Percentiles rank a stretch among this genome's conserved stretches.
Evolutionary conservation across 768 basidiomycete genomes (phyloP).

Genomic region (Boletus fagicola): DNA sequence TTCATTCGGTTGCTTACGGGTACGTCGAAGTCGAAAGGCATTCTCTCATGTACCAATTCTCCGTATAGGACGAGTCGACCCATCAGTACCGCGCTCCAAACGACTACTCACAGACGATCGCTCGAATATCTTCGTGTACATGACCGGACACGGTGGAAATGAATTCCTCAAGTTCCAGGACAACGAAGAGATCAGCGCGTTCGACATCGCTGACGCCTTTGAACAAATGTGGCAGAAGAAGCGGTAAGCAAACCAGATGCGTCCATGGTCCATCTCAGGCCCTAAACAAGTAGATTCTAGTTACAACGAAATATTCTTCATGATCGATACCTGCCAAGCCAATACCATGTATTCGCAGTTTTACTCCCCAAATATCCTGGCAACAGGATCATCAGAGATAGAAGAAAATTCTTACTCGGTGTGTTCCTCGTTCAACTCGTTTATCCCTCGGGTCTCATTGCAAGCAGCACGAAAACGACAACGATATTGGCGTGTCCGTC

Average conservation of each 20-base stretch:
- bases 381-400: slow-evolving; percentile 81
- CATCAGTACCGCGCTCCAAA: slow-evolving; percentile 87
- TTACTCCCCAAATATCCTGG: slow-evolving; percentile 90
- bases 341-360: slow-evolving; percentile 93
- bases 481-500: slow-evolving; percentile 92
- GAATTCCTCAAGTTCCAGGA: slow-evolving; percentile 99
- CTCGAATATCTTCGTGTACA: slow-evolving; percentile 94
- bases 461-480: slow-evolving; percentile 83
- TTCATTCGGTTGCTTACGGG: slow-evolving; percentile 91
- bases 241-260: slow-evolving; percentile 46
- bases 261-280: background rate
- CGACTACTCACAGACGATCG: slow-evolving; percentile 86
- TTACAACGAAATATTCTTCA: slow-evolving; percentile 96
- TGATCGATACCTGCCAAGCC: slow-evolving; percentile 98
- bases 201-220: slow-evolving; percentile 96
- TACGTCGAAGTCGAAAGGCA: slow-evolving; percentile 33
- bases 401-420: slow-evolving; percentile 95
- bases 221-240: slow-evolving; percentile 99
- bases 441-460: background rate
- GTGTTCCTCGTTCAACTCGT: slow-evolving; percentile 24
- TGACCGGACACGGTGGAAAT: slow-evolving; percentile 98
- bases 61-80: slow-evolving; percentile 73
- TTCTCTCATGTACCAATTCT: background rate
- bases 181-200: slow-evolving; percentile 95
- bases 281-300: slow-evolving; percentile 35